Evolutionary conservation across 352 stramenopile genomes (phyloP), one percentile per base, ranked within the genome.

Genomic region (Aphanomyces euteiches): DNA sequence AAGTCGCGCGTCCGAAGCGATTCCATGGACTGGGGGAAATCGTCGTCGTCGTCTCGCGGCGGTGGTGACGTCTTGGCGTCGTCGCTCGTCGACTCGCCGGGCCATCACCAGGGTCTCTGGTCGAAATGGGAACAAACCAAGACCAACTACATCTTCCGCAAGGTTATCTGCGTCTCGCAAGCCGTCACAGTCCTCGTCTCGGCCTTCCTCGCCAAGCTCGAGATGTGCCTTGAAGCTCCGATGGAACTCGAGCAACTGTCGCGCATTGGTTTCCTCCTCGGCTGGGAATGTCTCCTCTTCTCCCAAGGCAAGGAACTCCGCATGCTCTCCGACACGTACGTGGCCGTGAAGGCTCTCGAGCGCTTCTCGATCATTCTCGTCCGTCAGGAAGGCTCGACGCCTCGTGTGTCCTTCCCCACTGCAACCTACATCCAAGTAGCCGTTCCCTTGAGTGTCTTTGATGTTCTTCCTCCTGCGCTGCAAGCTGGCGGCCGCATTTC

Each of bases 271-370:
- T 96, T 97, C 64, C 71, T 97, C 12, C 87, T 98, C 45, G 93
- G 90, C 36, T 98, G 97, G 85, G 94, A 98, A 78, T 97, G 93
- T 47, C 79, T 99, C 2, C 89, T 98, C 36, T 97, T 87, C 67
- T 95, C 95, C 15, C 90, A 97, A 47, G 95, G 94, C 28, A 98
- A 98, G 72, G 96, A 99, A 69, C 72, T 98, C 39, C 89, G 88
- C 47, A 98, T 98, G 96, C 87, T 99, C 40, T 92, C 90, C 19
- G 91, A 97, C 66, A 82, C 92, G 5, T 93, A 83, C 77, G 89
- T 95, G 15, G 88, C 90, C 2, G 92, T 94, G 58, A 92, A 96
- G 73, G 94, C 83, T 48, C 73, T 95, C 19, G 85, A 93, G 63
- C 88, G 79, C 7, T 95, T 93, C 56, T 84, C 82, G 0, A 91